A percentile compares a stretch with the other conserved stretches of the same genome.
Conservation (phyloP, 1,284 basidiomycete species). For the Ustilago tritici region DNA sequence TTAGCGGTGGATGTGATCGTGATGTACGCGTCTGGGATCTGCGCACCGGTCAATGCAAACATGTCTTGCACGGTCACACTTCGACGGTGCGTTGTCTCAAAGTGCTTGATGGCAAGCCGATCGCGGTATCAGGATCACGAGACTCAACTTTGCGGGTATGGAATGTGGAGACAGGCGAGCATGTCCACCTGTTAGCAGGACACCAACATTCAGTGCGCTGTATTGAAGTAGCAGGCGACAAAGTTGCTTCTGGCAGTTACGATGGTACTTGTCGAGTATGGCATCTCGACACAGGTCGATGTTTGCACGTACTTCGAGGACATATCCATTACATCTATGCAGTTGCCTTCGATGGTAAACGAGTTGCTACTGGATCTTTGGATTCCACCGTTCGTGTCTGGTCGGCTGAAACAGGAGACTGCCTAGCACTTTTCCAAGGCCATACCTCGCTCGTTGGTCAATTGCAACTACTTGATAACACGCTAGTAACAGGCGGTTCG, state of each 20-base stretch:
- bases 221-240: constrained; percentile 84
- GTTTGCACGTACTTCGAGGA: constrained; percentile 85
- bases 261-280: constrained; percentile 76
- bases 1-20: constrained; percentile 94
- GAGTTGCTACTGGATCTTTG: constrained; percentile 86
- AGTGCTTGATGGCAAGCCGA: constrained; percentile 85
- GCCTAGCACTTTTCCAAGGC: constrained; percentile 86
- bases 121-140: constrained; percentile 89
- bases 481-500: constrained; percentile 89
- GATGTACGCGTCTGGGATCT: constrained; percentile 91
- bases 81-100: constrained; percentile 93
- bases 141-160: constrained; percentile 84
- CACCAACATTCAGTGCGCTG: constrained; percentile 88
- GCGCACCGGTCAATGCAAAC: constrained; percentile 82
- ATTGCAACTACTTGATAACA: constrained; percentile 80
- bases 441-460: constrained; percentile 95
- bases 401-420: constrained; percentile 77
- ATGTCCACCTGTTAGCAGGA: constrained; percentile 80
- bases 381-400: constrained; percentile 69
- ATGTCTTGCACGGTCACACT: constrained; percentile 84
- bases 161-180: constrained; percentile 85
- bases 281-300: constrained; percentile 73
- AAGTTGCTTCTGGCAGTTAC: constrained; percentile 88
- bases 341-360: constrained; percentile 88
- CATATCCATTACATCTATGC: constrained; percentile 94